Evolutionary conservation across 2,329 filamentous ascomycete genomes (phyloP).

Genomic region (Ascochyta pisi): DNA sequence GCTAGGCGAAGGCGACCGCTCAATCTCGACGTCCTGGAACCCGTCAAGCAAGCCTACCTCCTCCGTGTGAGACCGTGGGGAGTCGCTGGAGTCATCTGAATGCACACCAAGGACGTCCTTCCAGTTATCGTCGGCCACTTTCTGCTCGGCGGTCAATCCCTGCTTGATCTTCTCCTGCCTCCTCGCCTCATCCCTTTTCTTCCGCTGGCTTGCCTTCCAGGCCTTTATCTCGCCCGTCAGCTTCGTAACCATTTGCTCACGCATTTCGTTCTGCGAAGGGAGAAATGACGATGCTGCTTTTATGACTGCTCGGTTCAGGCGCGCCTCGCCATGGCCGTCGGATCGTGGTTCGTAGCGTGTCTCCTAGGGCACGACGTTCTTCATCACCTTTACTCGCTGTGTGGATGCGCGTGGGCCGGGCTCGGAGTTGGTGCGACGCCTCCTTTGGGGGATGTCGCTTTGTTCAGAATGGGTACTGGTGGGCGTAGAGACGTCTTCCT

Average conservation of each 20-base stretch:
- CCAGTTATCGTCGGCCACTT: neutral
- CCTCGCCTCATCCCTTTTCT: neutral
- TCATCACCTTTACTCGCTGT: neutral
- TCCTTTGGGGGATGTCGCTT: neutral
- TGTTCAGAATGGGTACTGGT: neutral
- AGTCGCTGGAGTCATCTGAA: neutral
- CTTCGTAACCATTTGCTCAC: neutral
- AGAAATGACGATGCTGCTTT: neutral
- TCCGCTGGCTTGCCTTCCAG: neutral
- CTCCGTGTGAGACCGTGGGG: neutral
- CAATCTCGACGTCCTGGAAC: neutral
- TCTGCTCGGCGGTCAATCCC: neutral
- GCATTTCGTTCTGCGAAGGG: neutral
- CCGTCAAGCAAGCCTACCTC: neutral
- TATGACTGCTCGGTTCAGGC: conserved; percentile 3
- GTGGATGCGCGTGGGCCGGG: neutral
- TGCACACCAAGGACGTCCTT: neutral
- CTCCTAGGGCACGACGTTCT: neutral
- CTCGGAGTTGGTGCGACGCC: neutral
- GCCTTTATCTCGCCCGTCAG: neutral
- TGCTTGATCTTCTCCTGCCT: neutral
- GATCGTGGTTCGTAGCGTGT: conserved; percentile 5
- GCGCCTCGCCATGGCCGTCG: neutral
- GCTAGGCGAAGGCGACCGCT: neutral
- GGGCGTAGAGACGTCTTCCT: neutral